Base-by-base conservation (phyloP, 495 filamentous ascomycete genomes). In the Aspergillus olivimuriae region DNA sequence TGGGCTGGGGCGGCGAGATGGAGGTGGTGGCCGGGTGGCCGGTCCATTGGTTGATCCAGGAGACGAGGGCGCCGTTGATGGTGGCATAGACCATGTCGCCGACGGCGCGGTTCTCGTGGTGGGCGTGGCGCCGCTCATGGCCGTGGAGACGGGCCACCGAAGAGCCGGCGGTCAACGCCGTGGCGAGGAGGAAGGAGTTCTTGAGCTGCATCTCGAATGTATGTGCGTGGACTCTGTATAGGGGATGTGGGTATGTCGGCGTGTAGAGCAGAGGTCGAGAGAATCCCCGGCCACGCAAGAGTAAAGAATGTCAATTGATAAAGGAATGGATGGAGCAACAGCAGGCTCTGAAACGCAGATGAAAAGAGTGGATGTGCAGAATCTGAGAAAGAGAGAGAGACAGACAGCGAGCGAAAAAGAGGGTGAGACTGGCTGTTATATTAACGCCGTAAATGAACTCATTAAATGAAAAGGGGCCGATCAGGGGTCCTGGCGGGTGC, bases 1-100 rank as follows among this genome's bases (percentile, higher is more conserved):
- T 8, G 21, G 26, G n/a, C n/a, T n/a, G n/a, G n/a, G n/a, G 32
- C 11, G 44, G 49, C 9, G 55, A 26, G 23, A 51, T 35, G 4
- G 66, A 37, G 31, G 60, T 33, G 12, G 63, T 43, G 30, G 64
- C 44, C 35, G 55, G 52, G 21, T 55, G 51, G 18, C 73, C 77
- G 42, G 63, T 71, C 51, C 72, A 87, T 41, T 77, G 59, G 68
- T 88, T 87, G 50, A 67, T 61, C 82, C 82, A 88, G 11, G 75
- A 74, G 24, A 72, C 70, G 35, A 76, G 57, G 36, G 76, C 53
- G 45, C 83, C 82, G 46, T 83, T 65, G 46, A 87, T 86, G 33
- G 71, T 77, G 36, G 78, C 81, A 21, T 66, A 68, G 24, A 86
- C 80, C 39, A 60, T 43, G 34, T 68, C 63, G 40, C 69, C 68